Evolutionary conservation across 2,329 filamentous ascomycete genomes (phyloP), one percentile per base, ranked within the genome.

Genomic region (Pestalotiopsis fici): DNA sequence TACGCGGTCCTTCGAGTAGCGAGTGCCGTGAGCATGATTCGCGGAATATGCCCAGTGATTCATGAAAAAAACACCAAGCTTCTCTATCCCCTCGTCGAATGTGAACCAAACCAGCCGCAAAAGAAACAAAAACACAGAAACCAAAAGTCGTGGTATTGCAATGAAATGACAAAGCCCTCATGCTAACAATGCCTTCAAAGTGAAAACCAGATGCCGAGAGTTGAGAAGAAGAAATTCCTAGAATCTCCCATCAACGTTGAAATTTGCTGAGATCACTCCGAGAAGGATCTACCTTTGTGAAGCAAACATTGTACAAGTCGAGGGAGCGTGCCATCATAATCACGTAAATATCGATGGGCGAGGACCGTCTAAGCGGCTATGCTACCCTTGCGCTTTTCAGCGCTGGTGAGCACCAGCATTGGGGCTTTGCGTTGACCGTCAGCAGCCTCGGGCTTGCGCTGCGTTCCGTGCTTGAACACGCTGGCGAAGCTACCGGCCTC

Each of bases 331-430:
- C 70, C 70, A 74, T 76, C 75, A 66, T 76, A 67, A 76, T 70
- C 72, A 59, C 67, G 55, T 56, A 39, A 39, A 25, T 64, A 21
- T n/a, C 23, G 35, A 54, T 55, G 43, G 43, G 21, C 43, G 43
- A n/a, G 18, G 43, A 35, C n/a, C 25, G 28, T 28, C 73, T 71
- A 78, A 55, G 74, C 71, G 18, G 67, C 59, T 47, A 73, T 71
- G 71, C 79, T 76, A 80, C 88, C 91, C 86, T 94, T 97, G 80
- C 94, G 92, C 88, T 97, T 97, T 85, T 97, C 94, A 70, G 90
- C 92, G 78, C 91, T 95, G 72, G 93, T 95, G 72, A 98, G 87
- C 72, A 98, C 92, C 77, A 97, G 89, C 86, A 94, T 91, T 65
- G 94, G 92, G 73, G 92, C 92, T 85, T 91, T 95, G 81, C 94